A percentile compares a stretch with the other conserved stretches of the same genome.
These are phyloP conservation scores for Neurospora sp. DNA, from an alignment of 495 filamentous ascomycete genomes.

Conservation along the genomic window DNA sequence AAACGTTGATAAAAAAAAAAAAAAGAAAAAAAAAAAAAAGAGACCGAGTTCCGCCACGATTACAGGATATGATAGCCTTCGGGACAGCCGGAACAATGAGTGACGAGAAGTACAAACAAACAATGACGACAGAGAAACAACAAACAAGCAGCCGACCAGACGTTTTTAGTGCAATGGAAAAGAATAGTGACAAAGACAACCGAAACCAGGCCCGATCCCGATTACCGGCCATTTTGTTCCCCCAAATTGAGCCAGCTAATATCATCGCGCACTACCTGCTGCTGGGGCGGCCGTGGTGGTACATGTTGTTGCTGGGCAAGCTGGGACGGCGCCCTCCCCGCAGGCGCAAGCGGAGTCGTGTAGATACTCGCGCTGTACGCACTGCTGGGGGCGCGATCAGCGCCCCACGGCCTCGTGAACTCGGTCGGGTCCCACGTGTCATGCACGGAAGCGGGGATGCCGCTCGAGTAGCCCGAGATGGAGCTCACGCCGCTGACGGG, in stretches of 20 bases:
- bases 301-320: conserved; percentile 24
- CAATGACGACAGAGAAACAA: background rate
- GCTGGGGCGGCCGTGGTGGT: conserved; percentile 23
- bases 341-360: conserved; percentile 28
- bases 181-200: background rate
- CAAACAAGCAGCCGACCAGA: background rate
- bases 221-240: conserved; percentile 12
- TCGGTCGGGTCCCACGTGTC: conserved; percentile 42
- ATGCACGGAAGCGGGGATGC: conserved; percentile 43
- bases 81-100: background rate
- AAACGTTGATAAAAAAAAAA: background rate
- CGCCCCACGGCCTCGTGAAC: conserved; percentile 31
- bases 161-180: background rate
- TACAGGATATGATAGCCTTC: background rate
- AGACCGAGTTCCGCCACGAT: background rate
- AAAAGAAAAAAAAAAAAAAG: no score
- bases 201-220: background rate
- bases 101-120: conserved; percentile 1
- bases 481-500: conserved; percentile 44
- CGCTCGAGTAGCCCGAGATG: conserved; percentile 48
- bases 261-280: conserved; percentile 31
- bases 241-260: conserved; percentile 72
- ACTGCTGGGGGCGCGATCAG: conserved; percentile 47
- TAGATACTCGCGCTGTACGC: conserved; percentile 40
- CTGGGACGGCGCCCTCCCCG: conserved; percentile 12